These are phyloP conservation scores for Austroboletus novae-zelandiae DNA, from an alignment of 1,284 basidiomycete genomes.

Conservation along the genomic window DNA sequence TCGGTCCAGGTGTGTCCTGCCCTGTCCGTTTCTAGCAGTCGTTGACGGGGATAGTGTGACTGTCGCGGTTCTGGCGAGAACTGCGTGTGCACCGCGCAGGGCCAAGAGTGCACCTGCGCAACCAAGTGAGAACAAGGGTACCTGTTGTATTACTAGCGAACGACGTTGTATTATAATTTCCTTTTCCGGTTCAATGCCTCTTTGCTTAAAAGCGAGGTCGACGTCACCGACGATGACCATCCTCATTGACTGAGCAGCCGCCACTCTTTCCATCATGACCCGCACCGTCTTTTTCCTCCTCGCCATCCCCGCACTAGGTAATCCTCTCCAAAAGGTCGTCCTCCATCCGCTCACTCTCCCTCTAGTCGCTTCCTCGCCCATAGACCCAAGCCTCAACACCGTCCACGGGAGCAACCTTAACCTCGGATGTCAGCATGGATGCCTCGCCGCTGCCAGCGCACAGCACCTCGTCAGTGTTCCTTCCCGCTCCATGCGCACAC, in stretches of 20 bases:
- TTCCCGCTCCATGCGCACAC: background rate
- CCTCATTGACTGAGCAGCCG: constrained; percentile 31
- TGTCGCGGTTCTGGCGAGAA: constrained; percentile 18
- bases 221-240: background rate
- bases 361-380: constrained; percentile 22
- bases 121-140: constrained; percentile 13
- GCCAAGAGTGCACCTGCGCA: constrained; percentile 15
- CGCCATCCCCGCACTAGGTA: constrained; percentile 21
- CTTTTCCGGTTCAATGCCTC: constrained; percentile 23
- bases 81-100: constrained; percentile 16
- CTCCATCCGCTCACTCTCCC: too few species aligned
- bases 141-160: constrained; percentile 8
- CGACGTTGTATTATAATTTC: constrained; percentile 3
- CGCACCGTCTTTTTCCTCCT: constrained; percentile 19
- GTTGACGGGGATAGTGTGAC: constrained; percentile 19
- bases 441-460: constrained; percentile 16
- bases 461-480: constrained; percentile 21
- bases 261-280: constrained; percentile 25
- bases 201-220: background rate
- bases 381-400: constrained; percentile 16
- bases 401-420: constrained; percentile 24
- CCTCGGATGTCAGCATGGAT: constrained; percentile 26
- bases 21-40: background rate
- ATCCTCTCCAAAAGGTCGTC: background rate
- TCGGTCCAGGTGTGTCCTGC: constrained; percentile 15